phyloP scores from a whole-genome alignment of 2,329 filamentous ascomycete genomes.

The Teratosphaeria epicoccoides region DNA sequence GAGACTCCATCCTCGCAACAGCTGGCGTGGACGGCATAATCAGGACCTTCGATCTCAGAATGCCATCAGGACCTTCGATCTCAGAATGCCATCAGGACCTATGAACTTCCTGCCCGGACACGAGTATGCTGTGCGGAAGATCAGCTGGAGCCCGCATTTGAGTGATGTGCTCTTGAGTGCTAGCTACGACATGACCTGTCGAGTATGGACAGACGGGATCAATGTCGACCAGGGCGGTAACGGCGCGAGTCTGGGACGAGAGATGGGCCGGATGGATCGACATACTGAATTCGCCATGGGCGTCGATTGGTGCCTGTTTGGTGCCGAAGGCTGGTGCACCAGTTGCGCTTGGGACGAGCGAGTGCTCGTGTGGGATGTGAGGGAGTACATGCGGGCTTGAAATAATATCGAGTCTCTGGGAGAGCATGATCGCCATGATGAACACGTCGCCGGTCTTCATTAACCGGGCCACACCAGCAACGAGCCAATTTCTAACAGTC shows the following conservation, averaged over 20 bases:
- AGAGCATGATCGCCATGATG: too few relatives aligned
- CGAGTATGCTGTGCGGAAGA: constrained; percentile 74
- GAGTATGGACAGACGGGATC: constrained; percentile 81
- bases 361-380: constrained; percentile 85
- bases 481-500: too few relatives aligned
- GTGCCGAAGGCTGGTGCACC: constrained; percentile 88
- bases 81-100: constrained; percentile 68
- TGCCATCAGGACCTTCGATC: constrained; percentile 70
- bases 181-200: constrained; percentile 96
- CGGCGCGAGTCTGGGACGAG: constrained; percentile 32
- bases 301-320: constrained; percentile 96
- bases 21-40: constrained; percentile 81
- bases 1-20: constrained; percentile 70
- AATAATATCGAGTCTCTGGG: not conserved
- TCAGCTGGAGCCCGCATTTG: constrained; percentile 92
- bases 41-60: constrained; percentile 81
- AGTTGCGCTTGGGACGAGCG: constrained; percentile 91
- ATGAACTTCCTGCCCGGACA: constrained; percentile 69
- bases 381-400: constrained; percentile 44
- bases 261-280: constrained; percentile 77
- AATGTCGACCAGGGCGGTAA: constrained; percentile 33
- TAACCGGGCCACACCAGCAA: too few relatives aligned
- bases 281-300: constrained; percentile 96
- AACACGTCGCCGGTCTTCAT: not conserved
- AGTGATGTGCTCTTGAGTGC: constrained; percentile 76